phyloP scores from a whole-genome alignment of 2,329 filamentous ascomycete genomes.

The Penicillium sp. region DNA sequence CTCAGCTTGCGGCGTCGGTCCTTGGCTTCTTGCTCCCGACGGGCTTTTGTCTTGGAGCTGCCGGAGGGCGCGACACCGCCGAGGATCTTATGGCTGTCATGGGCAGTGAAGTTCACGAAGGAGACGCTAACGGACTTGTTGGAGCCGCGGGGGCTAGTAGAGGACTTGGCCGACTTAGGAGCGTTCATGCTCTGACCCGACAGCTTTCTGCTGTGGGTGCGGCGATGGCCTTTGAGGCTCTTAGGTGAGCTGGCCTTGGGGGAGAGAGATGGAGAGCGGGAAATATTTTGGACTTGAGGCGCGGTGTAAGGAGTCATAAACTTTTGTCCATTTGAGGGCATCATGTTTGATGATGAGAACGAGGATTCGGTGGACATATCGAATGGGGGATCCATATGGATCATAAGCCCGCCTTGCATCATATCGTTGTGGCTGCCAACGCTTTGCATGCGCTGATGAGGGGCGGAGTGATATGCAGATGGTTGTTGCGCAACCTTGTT shows the following conservation, averaged over 20 bases:
- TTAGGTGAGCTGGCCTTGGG: slow-evolving; percentile 36
- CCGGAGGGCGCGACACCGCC: slow-evolving; percentile 89
- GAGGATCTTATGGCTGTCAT: slow-evolving; percentile 74
- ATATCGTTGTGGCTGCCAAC: slow-evolving; percentile 32
- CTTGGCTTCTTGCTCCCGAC: slow-evolving; percentile 80
- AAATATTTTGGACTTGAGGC: slow-evolving; percentile 26
- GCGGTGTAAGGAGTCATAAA: slow-evolving; percentile 31
- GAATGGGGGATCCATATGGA: slow-evolving; percentile 38
- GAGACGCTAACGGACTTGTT: slow-evolving; percentile 50
- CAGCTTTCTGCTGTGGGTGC: slow-evolving; percentile 41
- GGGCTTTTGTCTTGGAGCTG: slow-evolving; percentile 89
- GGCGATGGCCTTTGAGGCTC: slow-evolving; percentile 32
- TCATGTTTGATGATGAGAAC: slow-evolving; percentile 26
- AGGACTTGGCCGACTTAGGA: slow-evolving; percentile 33
- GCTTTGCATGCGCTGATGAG: slow-evolving; percentile 33
- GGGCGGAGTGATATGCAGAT: slow-evolving; percentile 36
- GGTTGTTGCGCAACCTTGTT: slow-evolving; percentile 36
- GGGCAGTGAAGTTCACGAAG: slow-evolving; percentile 89
- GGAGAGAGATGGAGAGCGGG: slow-evolving; percentile 40
- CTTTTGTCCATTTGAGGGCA: slow-evolving; percentile 21
- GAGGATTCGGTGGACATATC: slow-evolving; percentile 35
- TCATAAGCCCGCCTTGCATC: slow-evolving; percentile 41
- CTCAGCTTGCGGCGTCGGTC: slow-evolving; percentile 62
- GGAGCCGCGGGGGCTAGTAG: slow-evolving; percentile 32
- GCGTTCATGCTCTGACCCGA: slow-evolving; percentile 36